phyloP scores from a whole-genome alignment of 176 grass and related monocot species.

The Oryza officinalis region DNA sequence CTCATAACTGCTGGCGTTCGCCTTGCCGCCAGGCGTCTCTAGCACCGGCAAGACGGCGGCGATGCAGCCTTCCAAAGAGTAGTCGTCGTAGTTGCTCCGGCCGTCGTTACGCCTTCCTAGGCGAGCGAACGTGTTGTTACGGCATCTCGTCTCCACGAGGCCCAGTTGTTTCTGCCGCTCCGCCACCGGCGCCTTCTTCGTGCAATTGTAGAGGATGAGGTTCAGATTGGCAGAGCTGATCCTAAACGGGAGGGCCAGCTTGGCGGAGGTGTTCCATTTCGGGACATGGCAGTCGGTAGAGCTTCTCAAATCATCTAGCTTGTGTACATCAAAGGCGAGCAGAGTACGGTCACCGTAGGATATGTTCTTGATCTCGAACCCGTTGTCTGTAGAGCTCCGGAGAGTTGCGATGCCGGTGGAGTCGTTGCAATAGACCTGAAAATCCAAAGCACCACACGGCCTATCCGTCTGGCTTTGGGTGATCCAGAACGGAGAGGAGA shows the following conservation, averaged over 20 bases:
- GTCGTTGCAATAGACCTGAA: background rate
- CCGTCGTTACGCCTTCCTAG: background rate
- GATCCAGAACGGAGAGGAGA: constrained; percentile 18
- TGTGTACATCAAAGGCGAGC: background rate
- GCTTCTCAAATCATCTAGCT: fast-evolving
- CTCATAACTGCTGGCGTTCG: background rate
- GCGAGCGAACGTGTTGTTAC: background rate
- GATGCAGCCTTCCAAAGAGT: background rate
- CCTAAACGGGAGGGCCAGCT: background rate
- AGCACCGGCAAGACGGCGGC: background rate
- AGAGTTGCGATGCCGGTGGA: background rate
- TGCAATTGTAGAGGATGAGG: background rate
- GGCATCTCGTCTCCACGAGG: background rate
- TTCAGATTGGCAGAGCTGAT: background rate
- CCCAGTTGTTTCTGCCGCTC: background rate
- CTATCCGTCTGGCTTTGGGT: fast-evolving
- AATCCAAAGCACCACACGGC: background rate
- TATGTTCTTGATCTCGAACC: background rate
- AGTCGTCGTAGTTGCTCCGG: background rate
- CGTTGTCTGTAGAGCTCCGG: background rate
- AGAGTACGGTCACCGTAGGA: background rate
- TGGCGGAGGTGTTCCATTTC: background rate
- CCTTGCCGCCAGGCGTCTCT: background rate
- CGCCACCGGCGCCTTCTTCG: background rate
- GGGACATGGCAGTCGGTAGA: background rate